Evolutionary conservation across 208 protist species (phyloP), one percentile per base, ranked within the genome.

Genomic region (Acanthamoeba healyi): DNA sequence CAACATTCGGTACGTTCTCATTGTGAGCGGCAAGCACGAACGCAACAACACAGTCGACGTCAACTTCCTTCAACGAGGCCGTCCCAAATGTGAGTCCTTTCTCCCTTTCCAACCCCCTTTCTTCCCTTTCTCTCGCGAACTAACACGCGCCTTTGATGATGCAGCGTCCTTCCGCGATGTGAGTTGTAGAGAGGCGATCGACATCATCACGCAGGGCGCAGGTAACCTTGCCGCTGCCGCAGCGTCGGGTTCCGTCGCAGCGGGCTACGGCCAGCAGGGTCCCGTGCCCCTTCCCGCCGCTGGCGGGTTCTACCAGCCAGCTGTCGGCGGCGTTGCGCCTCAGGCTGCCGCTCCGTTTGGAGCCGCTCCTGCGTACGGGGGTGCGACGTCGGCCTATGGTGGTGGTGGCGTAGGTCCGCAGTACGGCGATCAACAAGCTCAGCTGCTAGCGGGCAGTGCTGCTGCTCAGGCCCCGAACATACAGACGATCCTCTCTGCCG

Each of bases 131-230:
- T 70, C 32, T 54, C 7, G 12, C 4, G 38, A 46, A 2, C 9
- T 51, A n/a, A n/a, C n/a, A n/a, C n/a, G n/a, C n/a, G n/a, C n/a
- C n/a, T n/a, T n/a, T n/a, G n/a, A n/a, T n/a, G n/a, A n/a, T 81
- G 15, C 51, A 67, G 63, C 67, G 51, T 36, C 46, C 15, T 46
- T 93, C 65, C 88, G 65, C 29, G 88, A 74, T 32, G 65, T 93
- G 65, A 93, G 88, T 93, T 82, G 88, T 93, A 54, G 51, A 29
- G 88, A 93, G 61, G 88, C 88, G 67, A 61, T 93, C n/a, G 88
- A 93, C n/a, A 93, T 93, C 36, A 93, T 93, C 61, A 81, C 88
- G 2, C 58, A 93, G 42, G 34, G 46, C 40, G 26, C 51, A 2
- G 36, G 22, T 26, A 24, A 56, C n/a, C 10, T 24, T 22, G 26